phyloP scores from a whole-genome alignment of 176 grass and related monocot genomes.

The Eleusine coracana region DNA sequence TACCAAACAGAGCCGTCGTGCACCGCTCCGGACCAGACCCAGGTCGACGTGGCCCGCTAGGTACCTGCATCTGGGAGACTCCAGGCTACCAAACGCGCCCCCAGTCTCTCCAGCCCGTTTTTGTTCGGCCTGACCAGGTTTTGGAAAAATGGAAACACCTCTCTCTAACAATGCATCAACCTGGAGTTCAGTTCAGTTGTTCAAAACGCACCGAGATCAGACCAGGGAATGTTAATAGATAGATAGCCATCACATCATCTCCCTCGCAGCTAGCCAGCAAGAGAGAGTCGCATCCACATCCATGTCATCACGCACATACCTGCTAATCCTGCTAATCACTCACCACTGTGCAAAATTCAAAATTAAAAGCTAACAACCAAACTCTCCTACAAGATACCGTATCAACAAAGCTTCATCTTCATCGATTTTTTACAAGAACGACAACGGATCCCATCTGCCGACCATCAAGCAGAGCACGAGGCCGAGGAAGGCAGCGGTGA shows the following conservation, averaged over 20 bases:
- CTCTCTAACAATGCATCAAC: background rate
- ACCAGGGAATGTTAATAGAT: too few species aligned
- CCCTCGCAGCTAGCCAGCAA: background rate
- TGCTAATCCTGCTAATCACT: slow-evolving; percentile 4
- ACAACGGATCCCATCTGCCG: background rate
- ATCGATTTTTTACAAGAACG: slow-evolving; percentile 18
- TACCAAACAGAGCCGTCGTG: too few species aligned
- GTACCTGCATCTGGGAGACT: too few species aligned
- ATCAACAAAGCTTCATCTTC: slow-evolving; percentile 39
- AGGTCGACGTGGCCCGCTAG: too few species aligned
- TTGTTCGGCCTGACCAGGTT: background rate
- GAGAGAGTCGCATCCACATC: background rate
- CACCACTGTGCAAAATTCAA: slow-evolving; percentile 52
- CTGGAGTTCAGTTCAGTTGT: too few species aligned
- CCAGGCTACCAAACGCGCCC: too few species aligned
- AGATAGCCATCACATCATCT: too few species aligned
- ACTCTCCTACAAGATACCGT: slow-evolving; percentile 38
- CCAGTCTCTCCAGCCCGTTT: too few species aligned
- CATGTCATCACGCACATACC: background rate
- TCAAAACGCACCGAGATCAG: background rate
- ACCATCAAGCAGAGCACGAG: slow-evolving; percentile 25
- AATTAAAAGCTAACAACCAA: slow-evolving; percentile 24
- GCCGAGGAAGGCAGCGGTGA: slow-evolving; percentile 11
- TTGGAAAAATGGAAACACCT: background rate
- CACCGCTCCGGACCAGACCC: too few species aligned